Base-by-base conservation (phyloP, 1,284 basidiomycete species). In the Heterobasidion annosum region DNA sequence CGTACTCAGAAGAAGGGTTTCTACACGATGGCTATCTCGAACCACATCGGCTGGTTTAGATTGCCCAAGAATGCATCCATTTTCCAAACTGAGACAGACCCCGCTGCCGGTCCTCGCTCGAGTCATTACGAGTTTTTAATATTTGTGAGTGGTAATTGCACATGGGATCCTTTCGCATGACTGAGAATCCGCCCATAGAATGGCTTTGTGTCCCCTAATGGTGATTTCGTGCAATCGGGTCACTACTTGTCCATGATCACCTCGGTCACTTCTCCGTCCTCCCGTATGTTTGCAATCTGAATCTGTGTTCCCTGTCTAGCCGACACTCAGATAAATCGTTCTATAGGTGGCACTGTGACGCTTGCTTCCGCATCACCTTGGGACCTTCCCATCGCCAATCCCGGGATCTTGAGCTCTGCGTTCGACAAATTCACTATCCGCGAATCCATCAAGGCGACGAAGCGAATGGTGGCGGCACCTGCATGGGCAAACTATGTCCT, bases 341-440 rank as follows among this genome's bases (percentile, higher is more conserved):
- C 2, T 19, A n/a, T 48, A 58, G 57, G 54, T 16, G 62, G 62
- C n/a, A 40, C 50, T 9, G 25, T 66, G 9, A 59, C 53, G 1
- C 50, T 66, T 4, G 59, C 58, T n/a, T 64, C 62, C 15, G 50
- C 58, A 18, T 57, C 63, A 35, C 63, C 64, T 44, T 65, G 64
- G 54, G 56, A 59, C 4, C 16, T 49, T 9, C 63, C 63, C 1
- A 13, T 60, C 44, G 58, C 64, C 34, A 59, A 65, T 46, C 64
- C 70, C 46, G 61, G 66, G 57, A 62, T 63, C 33, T 65, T 66
- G 6, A 43, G 18, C 32, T 25, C 25, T 6, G 50, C 35, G 32
- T 54, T 56, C 48, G 58, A 61, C 42, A 48, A 58, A 18, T 52
- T 48, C 32, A 44, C 48, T 9, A 45, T 54, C 33, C 34, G 33